A percentile compares a stretch with the other conserved stretches of the same genome.
These are phyloP conservation scores for Neocucurbitaria cava DNA, from an alignment of 2,329 filamentous ascomycete species.

Conservation along the genomic window DNA sequence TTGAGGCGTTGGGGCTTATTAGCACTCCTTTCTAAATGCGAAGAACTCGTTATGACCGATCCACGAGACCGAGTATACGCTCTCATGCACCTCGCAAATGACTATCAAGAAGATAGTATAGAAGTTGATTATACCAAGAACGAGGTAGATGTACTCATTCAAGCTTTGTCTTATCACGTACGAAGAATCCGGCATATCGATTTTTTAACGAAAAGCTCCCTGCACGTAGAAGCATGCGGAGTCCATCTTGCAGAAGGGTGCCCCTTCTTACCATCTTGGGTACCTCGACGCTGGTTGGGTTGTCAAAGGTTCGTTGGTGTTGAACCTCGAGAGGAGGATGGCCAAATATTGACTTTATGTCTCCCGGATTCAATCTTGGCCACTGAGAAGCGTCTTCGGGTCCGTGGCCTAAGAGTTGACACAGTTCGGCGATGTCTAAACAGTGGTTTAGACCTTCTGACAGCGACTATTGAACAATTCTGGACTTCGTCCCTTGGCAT, in stretches of 20 bases:
- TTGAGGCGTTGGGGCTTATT: not conserved
- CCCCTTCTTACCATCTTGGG: not conserved
- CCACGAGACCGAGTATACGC: conserved; percentile 3
- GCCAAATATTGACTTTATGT: not conserved
- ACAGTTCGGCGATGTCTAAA: not conserved
- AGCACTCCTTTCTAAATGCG: not conserved
- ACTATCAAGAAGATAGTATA: conserved; percentile 4
- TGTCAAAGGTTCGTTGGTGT: not conserved
- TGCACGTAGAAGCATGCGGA: not conserved
- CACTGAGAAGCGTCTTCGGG: not conserved
- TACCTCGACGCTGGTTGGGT: not conserved
- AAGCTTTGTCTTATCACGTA: not conserved
- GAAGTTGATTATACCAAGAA: conserved; percentile 2
- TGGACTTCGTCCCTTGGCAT: not conserved
- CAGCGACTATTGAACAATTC: not conserved
- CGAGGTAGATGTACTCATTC: not conserved
- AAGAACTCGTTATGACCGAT: not conserved
- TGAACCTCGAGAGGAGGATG: no score
- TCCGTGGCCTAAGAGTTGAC: conserved; percentile 1
- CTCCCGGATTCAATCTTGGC: not conserved
- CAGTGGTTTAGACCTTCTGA: not conserved
- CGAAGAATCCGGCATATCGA: not conserved
- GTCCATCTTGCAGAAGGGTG: not conserved
- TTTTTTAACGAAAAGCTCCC: not conserved
- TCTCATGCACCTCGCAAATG: conserved; percentile 2